Base-by-base conservation (phyloP, 352 stramenopile species). In the Phytophthora tubulina region DNA sequence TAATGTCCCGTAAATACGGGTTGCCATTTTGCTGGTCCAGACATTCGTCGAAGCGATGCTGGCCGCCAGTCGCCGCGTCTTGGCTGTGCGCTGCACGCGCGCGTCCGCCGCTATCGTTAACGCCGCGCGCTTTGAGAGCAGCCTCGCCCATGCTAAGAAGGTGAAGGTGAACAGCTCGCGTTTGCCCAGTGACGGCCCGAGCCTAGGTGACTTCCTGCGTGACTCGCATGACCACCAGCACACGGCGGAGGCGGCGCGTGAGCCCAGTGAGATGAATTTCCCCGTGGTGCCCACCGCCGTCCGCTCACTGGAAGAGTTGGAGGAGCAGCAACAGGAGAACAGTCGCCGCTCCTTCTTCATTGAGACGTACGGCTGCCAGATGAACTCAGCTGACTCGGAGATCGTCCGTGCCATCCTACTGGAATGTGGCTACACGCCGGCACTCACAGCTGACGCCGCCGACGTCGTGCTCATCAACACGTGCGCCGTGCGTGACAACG, bases 371-470 rank as follows among this genome's bases (percentile, higher is more conserved):
- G 98, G 98, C 8, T 99, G 98, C 88, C 97, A 99, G 88, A 99
- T 99, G 98, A 99, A 99, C 83, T 96, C 98, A 53, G 96, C 94
- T 63, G 98, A 99, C 84, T 98, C 92, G 55, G 97, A 99, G 74
- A 99, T 99, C 80, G 97, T 99, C 46, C 88, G 92, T 15, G 87
- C 93, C 36, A 96, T 99, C 39, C 80, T 99, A 31, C 68, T 98
- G 42, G 79, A 91, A 60, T 48, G 80, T 39, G 79, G 72, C 33
- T 96, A 92, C 78, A 65, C 87, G 10, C 72, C 93, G 33, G 86
- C 89, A 5, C 14, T 65, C 15, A 71, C 84, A 4, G 81, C 89
- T 53, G 86, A 95, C 9, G 77, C 89, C 11, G 96, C 97, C 36
- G 94, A 99, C 72, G 84, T 99, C 5, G 88, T 99, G 8, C 80